These are phyloP conservation scores for Sordariomycetes sp. DNA, from an alignment of 2,329 filamentous ascomycete genomes.

Conservation along the genomic window DNA sequence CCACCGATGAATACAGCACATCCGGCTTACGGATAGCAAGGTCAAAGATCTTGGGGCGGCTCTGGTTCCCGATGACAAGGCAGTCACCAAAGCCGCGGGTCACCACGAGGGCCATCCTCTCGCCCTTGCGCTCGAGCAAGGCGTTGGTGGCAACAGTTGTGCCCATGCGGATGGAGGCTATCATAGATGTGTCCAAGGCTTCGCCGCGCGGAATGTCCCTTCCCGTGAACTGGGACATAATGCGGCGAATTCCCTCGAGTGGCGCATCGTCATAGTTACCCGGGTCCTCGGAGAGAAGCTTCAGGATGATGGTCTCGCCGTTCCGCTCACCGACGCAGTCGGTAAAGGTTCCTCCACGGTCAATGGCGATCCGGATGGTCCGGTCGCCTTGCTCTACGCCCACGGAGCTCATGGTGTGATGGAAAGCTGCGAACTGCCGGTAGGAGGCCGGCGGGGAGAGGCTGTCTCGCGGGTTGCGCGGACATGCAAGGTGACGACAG, in stretches of 20 bases:
- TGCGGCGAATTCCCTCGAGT: slow-evolving; percentile 78
- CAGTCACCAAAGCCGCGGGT: slow-evolving; percentile 85
- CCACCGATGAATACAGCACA: slow-evolving; percentile 70
- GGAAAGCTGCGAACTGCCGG: neutral
- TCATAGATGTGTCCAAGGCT: slow-evolving; percentile 68
- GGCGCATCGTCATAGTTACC: slow-evolving; percentile 86
- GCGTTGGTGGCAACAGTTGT: slow-evolving; percentile 94
- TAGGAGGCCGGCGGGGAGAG: neutral
- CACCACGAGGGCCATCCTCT: slow-evolving; percentile 77
- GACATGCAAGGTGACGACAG: neutral
- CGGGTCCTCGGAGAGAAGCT: slow-evolving; percentile 83
- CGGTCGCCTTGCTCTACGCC: slow-evolving; percentile 12
- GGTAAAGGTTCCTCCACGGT: slow-evolving; percentile 81
- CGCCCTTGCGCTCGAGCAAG: slow-evolving; percentile 79
- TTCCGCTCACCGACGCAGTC: slow-evolving; percentile 80
- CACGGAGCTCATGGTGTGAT: neutral
- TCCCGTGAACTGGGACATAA: slow-evolving; percentile 67
- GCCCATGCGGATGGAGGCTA: slow-evolving; percentile 91
- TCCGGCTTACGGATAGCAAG: slow-evolving; percentile 79
- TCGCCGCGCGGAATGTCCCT: slow-evolving; percentile 71
- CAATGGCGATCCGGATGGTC: slow-evolving; percentile 66
- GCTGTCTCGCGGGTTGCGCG: neutral
- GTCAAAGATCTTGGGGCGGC: slow-evolving; percentile 82
- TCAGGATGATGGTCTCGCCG: slow-evolving; percentile 68
- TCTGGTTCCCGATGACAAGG: slow-evolving; percentile 82